Evolutionary conservation across 805 yeast species (phyloP).

Genomic region (Kregervanrija pseudodelftensis): DNA sequence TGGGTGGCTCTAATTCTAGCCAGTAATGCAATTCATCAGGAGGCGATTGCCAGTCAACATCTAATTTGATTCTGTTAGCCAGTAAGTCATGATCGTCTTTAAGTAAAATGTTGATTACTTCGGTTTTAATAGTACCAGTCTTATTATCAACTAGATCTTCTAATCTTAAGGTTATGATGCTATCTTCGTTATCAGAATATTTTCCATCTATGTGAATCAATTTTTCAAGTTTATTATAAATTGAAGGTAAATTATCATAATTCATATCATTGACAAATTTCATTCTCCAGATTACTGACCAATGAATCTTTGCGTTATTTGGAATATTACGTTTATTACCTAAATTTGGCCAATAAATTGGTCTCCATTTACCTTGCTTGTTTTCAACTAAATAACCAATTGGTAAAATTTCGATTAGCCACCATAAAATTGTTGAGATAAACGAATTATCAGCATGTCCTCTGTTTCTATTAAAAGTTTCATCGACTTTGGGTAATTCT

Average conservation of each 20-base stretch:
- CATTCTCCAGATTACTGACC: conserved; percentile 57
- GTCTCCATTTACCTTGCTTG: conserved; percentile 41
- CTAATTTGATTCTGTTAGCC: neutral
- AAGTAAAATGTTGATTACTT: conserved; percentile 1
- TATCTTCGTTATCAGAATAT: neutral
- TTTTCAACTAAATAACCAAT: conserved; percentile 45
- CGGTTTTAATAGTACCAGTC: conserved; percentile 14
- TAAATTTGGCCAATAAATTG: conserved; percentile 45
- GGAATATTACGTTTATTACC: conserved; percentile 50
- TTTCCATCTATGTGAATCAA: conserved; percentile 9
- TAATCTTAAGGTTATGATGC: neutral
- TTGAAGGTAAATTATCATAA: conserved; percentile 37
- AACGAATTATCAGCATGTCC: conserved; percentile 31
- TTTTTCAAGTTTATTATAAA: conserved; percentile 16
- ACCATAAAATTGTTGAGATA: conserved; percentile 39
- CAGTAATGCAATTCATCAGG: conserved; percentile 7
- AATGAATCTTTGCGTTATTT: conserved; percentile 37
- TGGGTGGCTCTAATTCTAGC: too few relatives aligned
- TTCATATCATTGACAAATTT: conserved; percentile 38
- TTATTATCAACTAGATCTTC: conserved; percentile 14
- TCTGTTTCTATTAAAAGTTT: conserved; percentile 26
- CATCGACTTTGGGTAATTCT: conserved; percentile 2
- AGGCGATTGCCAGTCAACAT: conserved; percentile 6
- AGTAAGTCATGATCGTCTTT: neutral
- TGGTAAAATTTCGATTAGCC: conserved; percentile 58